phyloP scores from a whole-genome alignment of 2,329 filamentous ascomycete species.

The Colletotrichum liriopes region DNA sequence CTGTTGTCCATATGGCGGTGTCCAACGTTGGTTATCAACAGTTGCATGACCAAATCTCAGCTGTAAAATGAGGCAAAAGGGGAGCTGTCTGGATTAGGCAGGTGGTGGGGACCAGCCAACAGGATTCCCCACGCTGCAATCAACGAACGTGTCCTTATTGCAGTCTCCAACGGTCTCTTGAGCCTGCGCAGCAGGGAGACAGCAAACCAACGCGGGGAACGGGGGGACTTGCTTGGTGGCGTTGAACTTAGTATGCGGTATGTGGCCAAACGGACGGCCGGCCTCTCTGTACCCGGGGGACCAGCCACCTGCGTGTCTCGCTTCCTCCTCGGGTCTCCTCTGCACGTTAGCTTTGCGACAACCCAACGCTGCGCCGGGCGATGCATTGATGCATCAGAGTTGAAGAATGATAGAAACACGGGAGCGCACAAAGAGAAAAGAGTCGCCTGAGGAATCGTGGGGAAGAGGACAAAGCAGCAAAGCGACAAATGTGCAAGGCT shows the following conservation, averaged over 20 bases:
- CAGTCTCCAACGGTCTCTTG: background rate
- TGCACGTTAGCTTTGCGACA: background rate
- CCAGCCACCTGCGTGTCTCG: background rate
- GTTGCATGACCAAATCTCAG: constrained; percentile 29
- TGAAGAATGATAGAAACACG: background rate
- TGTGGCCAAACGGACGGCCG: too few species aligned
- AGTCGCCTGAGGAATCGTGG: background rate
- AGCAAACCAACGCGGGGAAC: background rate
- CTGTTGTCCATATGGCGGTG: background rate
- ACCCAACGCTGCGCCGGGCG: background rate
- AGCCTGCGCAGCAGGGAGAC: background rate
- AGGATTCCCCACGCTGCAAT: constrained; percentile 35
- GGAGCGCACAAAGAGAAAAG: background rate
- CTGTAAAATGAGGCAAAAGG: constrained; percentile 23
- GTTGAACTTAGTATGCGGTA: background rate
- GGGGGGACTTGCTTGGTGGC: background rate
- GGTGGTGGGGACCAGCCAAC: constrained; percentile 26
- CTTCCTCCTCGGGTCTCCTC: background rate
- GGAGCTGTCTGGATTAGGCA: constrained; percentile 38
- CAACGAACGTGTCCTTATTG: constrained; percentile 39
- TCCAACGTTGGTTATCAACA: background rate
- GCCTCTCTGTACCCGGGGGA: too few species aligned
- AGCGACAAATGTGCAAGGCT: background rate
- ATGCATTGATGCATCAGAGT: background rate
- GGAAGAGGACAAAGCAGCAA: background rate